phyloP scores from a whole-genome alignment of 495 filamentous ascomycete genomes.

The Aspergillus bridgeri region DNA sequence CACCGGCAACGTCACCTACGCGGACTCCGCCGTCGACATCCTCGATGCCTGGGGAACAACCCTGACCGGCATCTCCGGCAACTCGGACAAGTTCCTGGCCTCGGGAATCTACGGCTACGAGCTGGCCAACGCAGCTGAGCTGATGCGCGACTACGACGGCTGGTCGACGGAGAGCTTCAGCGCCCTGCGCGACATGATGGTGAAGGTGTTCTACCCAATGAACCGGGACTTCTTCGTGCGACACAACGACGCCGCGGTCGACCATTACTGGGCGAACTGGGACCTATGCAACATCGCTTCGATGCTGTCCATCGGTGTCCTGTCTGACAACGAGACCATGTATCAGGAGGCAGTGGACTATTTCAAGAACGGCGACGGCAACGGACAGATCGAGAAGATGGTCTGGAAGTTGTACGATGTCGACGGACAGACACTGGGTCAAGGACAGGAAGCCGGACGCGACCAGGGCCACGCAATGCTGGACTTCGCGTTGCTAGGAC shows the following conservation, averaged over 20 bases:
- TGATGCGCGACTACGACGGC: conserved; percentile 34
- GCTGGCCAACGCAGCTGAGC: conserved; percentile 44
- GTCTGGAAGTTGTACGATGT: conserved; percentile 27
- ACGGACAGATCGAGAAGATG: conserved; percentile 30
- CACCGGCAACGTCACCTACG: conserved; percentile 32
- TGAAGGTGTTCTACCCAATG: conserved; percentile 32
- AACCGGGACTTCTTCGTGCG: conserved; percentile 30
- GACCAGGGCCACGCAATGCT: conserved; percentile 44
- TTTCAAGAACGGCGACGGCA: conserved; percentile 35
- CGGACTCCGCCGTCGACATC: conserved; percentile 29
- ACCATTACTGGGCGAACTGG: conserved; percentile 48
- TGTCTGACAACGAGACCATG: conserved; percentile 40
- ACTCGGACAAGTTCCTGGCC: conserved; percentile 37
- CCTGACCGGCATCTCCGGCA: conserved; percentile 31
- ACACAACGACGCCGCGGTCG: conserved; percentile 27
- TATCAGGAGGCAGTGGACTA: conserved; percentile 33
- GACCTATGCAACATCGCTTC: conserved; percentile 43
- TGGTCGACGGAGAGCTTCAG: conserved; percentile 24
- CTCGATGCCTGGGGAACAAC: conserved; percentile 40
- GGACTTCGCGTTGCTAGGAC: conserved; percentile 34
- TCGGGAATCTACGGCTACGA: conserved; percentile 45
- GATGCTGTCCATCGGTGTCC: conserved; percentile 35
- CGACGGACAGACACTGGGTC: conserved; percentile 25
- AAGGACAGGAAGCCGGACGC: conserved; percentile 42
- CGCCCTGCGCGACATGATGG: conserved; percentile 26